Evolutionary conservation across 2,329 filamentous ascomycete genomes (phyloP).

Genomic region (Cordyceps pruinosa): DNA sequence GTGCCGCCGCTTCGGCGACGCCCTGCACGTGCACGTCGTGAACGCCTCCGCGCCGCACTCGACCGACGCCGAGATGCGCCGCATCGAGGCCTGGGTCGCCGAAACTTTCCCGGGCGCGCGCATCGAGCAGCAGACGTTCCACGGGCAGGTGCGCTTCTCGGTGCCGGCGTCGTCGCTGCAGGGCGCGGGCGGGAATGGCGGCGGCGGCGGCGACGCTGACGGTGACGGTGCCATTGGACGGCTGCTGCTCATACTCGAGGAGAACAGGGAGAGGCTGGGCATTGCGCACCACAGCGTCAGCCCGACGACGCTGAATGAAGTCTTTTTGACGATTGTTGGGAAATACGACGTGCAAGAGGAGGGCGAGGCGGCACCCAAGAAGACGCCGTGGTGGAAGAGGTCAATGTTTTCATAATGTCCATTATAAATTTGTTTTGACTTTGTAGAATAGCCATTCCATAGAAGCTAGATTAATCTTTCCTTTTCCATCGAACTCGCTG

Average conservation of each 20-base stretch:
- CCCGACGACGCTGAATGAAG: constrained; percentile 79
- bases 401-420: constrained; percentile 3
- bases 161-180: constrained; percentile 21
- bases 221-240: constrained; percentile 49
- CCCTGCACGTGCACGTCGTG: constrained; percentile 70
- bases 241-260: constrained; percentile 65
- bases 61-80: constrained; percentile 54
- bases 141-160: constrained; percentile 23
- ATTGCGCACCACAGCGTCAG: constrained; percentile 77
- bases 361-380: constrained; percentile 32
- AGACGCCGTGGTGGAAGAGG: constrained; percentile 20
- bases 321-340: constrained; percentile 74
- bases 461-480: no score
- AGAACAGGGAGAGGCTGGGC: constrained; percentile 56
- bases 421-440: not conserved
- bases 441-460: no score
- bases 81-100: constrained; percentile 56
- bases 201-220: constrained; percentile 11
- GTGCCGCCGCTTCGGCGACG: constrained; percentile 63
- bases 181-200: constrained; percentile 1
- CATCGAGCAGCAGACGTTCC: constrained; percentile 54
- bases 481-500: no score
- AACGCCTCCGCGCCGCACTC: constrained; percentile 65
- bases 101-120: constrained; percentile 51
- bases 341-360: constrained; percentile 70